phyloP scores from a whole-genome alignment of 2,329 filamentous ascomycete species.

The Plectosphaerella plurivora region DNA sequence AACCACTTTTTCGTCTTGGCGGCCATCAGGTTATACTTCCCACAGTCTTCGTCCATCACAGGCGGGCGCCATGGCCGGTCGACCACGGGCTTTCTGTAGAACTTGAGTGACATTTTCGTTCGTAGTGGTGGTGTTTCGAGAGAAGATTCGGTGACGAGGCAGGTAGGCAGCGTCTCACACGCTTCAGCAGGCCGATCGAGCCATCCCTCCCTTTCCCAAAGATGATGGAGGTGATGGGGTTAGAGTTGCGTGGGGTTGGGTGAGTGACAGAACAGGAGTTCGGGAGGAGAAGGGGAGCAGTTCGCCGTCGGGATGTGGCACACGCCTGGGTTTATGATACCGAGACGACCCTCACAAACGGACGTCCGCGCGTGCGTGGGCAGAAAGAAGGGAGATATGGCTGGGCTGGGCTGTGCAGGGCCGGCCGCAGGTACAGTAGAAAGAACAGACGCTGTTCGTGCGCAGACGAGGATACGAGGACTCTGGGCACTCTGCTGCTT shows the following conservation, averaged over 20 bases:
- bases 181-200: too few relatives aligned
- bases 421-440: not conserved
- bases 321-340: too few relatives aligned
- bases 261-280: not conserved
- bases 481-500: not conserved
- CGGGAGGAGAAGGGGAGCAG: too few relatives aligned
- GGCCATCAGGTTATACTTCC: constrained; percentile 12
- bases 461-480: not conserved
- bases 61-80: constrained; percentile 10
- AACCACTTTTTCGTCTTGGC: constrained; percentile 13
- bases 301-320: too few relatives aligned
- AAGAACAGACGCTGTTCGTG: too few relatives aligned
- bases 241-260: not conserved
- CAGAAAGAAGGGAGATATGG: too few relatives aligned
- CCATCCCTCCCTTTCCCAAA: not conserved
- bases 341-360: not conserved
- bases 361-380: too few relatives aligned
- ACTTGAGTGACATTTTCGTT: constrained; percentile 10
- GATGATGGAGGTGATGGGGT: not conserved
- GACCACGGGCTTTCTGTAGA: constrained; percentile 10
- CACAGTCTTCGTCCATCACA: constrained; percentile 11
- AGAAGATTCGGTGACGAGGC: not conserved
- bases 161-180: too few relatives aligned
- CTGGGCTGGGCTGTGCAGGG: not conserved
- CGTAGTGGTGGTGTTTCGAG: not conserved